Conservation (phyloP, 2,329 filamentous ascomycete genomes). For the Mollisia scopiformis region DNA sequence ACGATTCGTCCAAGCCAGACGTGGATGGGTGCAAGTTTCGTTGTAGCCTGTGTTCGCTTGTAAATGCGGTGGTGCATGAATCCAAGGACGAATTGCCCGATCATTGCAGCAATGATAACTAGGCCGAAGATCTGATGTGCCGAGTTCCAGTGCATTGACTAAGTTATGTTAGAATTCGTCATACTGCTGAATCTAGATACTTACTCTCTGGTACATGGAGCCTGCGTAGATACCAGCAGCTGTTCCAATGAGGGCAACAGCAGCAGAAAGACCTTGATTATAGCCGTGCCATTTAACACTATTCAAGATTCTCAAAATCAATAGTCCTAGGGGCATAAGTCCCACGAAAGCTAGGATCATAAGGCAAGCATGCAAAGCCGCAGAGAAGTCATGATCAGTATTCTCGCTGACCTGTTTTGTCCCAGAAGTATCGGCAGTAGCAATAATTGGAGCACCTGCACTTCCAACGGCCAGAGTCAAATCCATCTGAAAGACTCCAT, state of each 20-base stretch:
- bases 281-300: conserved; percentile 58
- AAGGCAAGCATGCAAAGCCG: conserved; percentile 41
- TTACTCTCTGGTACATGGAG: conserved; percentile 58
- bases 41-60: conserved; percentile 51
- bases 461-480: conserved; percentile 53
- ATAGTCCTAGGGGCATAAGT: conserved; percentile 57
- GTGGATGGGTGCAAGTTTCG: conserved; percentile 56
- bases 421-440: conserved; percentile 21
- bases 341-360: conserved; percentile 61
- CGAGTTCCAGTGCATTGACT: conserved; percentile 56
- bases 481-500: conserved; percentile 59
- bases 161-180: conserved; percentile 2
- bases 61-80: conserved; percentile 58
- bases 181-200: conserved; percentile 27
- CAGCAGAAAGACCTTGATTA: conserved; percentile 53
- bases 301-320: conserved; percentile 54
- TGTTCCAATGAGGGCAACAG: conserved; percentile 52
- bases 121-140: conserved; percentile 63
- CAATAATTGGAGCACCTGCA: conserved; percentile 45
- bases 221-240: conserved; percentile 52
- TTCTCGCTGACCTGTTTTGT: conserved; percentile 45
- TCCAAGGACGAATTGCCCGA: conserved; percentile 57
- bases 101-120: conserved; percentile 52
- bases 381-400: conserved; percentile 33
- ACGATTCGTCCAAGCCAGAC: conserved; percentile 59